Evolutionary conservation across 345 rosid genomes (phyloP).

Genomic region (Balakata baccata): DNA sequence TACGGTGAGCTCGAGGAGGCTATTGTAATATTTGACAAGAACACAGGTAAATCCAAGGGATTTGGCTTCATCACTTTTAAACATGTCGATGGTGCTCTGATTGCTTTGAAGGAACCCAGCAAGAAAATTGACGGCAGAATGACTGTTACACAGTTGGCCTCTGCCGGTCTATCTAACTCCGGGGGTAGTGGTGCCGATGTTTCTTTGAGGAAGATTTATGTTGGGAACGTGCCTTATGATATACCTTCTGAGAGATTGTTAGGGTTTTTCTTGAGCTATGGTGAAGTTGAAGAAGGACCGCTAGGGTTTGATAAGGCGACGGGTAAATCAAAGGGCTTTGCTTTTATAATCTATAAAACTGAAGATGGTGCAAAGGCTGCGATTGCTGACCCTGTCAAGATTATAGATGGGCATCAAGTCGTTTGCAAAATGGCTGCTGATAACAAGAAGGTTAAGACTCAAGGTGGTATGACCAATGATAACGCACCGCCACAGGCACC

Average conservation of each 20-base stretch:
- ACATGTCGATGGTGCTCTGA: constrained; percentile 29
- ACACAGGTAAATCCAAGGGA: constrained; percentile 32
- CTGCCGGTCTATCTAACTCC: constrained; percentile 21
- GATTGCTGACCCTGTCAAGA: constrained; percentile 37
- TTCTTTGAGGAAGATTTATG: constrained; percentile 39
- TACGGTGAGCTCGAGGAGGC: constrained; percentile 36
- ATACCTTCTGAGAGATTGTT: constrained; percentile 35
- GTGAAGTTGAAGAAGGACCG: constrained; percentile 51
- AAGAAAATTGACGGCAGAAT: constrained; percentile 45
- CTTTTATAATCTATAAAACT: constrained; percentile 41
- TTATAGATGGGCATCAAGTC: constrained; percentile 40
- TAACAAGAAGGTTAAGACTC: constrained; percentile 28
- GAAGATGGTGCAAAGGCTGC: constrained; percentile 43
- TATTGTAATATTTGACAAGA: constrained; percentile 31
- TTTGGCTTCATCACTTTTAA: constrained; percentile 30
- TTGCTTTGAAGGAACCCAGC: constrained; percentile 33
- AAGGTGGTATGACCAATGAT: constrained; percentile 1
- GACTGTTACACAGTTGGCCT: constrained; percentile 34
- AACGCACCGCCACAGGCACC: constrained; percentile 4
- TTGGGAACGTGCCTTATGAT: constrained; percentile 38
- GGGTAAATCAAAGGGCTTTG: constrained; percentile 43
- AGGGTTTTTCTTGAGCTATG: constrained; percentile 30
- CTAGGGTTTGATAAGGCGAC: constrained; percentile 45
- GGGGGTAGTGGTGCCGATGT: constrained; percentile 20
- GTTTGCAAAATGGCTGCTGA: constrained; percentile 33